Conservation (phyloP, 208 protist genomes). For the Leishmania braziliensis region DNA sequence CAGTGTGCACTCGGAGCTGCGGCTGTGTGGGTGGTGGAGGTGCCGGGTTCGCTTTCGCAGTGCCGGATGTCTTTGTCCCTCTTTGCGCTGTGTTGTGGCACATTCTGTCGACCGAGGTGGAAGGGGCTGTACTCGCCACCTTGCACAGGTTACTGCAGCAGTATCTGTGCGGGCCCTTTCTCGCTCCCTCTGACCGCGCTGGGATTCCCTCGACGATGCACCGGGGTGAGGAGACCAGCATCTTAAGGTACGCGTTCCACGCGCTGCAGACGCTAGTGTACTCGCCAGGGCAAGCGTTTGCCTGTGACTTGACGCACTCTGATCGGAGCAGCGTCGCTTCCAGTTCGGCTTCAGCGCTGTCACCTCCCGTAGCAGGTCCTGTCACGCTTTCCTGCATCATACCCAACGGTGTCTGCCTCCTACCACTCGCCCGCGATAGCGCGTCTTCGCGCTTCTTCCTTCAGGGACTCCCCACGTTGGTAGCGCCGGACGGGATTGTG, state of each 20-base stretch:
- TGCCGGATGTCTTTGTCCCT: neutral
- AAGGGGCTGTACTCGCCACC: constrained; percentile 31
- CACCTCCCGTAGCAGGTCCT: neutral
- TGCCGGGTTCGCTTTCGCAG: neutral
- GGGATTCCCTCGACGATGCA: neutral
- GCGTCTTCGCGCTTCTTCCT: constrained; percentile 18
- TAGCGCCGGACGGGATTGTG: neutral
- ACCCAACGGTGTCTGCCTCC: neutral
- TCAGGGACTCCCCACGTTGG: neutral
- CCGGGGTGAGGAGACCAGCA: neutral
- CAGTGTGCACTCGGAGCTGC: neutral
- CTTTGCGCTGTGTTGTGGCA: constrained; percentile 53
- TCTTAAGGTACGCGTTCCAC: neutral
- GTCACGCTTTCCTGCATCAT: constrained; percentile 19
- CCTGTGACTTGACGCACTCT: constrained; percentile 1
- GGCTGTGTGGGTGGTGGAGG: neutral
- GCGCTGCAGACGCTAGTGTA: constrained; percentile 2
- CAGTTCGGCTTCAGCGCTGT: neutral
- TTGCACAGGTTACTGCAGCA: constrained; percentile 37
- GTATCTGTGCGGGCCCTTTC: constrained; percentile 14
- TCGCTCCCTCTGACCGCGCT: constrained; percentile 4
- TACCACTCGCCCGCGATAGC: neutral
- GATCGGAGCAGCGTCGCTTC: neutral
- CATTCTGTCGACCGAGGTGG: constrained; percentile 54
- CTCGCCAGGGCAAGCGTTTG: constrained; percentile 11